Conservation (phyloP, 2,329 filamentous ascomycete genomes). For the Parastagonospora avenae region DNA sequence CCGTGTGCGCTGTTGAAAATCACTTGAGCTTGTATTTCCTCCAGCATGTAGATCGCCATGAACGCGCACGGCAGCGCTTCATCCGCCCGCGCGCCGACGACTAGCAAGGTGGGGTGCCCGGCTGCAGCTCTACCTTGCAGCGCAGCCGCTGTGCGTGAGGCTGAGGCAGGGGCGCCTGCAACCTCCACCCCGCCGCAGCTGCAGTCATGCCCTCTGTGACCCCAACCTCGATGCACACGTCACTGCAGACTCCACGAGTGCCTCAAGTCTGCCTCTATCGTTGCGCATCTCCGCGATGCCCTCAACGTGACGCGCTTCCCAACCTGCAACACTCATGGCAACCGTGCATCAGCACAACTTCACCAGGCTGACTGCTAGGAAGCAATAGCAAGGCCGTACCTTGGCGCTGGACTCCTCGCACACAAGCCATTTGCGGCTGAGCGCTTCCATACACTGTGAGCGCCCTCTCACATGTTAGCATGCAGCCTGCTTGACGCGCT, state of each 20-base stretch:
- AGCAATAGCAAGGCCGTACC: neutral
- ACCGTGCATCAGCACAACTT: neutral
- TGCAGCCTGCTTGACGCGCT: constrained; percentile 10
- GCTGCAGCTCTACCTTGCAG: no score
- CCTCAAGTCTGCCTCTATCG: neutral
- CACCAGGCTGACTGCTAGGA: neutral
- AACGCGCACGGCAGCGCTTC: no score
- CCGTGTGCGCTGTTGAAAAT: no score
- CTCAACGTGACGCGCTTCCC: constrained; percentile 1
- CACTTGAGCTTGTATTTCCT: no score
- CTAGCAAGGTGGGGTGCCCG: no score
- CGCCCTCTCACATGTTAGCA: neutral
- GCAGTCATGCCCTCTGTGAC: neutral
- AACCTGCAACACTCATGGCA: neutral
- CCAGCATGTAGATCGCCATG: no score
- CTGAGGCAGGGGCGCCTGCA: neutral
- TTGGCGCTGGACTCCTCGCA: neutral
- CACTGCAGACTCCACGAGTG: neutral
- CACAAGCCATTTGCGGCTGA: neutral
- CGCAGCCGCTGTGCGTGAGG: neutral
- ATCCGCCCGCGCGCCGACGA: no score
- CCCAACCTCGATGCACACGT: neutral
- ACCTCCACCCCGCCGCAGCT: neutral
- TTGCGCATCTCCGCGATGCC: neutral
- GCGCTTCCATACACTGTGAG: neutral